Conservation (phyloP, 1,284 basidiomycete genomes). For the Rugosomyces carneus region DNA sequence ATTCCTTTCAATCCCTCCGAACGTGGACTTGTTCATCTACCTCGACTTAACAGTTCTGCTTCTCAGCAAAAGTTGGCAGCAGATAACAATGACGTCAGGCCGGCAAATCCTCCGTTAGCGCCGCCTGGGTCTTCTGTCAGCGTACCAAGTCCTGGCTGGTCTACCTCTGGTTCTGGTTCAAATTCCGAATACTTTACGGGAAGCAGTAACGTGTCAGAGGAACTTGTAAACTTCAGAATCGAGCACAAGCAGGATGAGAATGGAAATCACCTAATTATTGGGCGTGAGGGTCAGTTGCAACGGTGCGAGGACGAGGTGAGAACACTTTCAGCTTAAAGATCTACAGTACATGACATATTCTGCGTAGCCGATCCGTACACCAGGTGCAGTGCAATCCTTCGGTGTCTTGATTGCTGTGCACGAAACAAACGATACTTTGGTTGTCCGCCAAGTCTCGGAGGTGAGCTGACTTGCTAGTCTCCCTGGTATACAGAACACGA, state of each 20-base stretch:
- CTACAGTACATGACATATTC: not conserved
- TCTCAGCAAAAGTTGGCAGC: conserved; percentile 8
- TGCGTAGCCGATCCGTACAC: conserved; percentile 71
- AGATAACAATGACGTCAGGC: not conserved
- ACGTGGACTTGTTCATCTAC: conserved; percentile 46
- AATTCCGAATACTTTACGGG: not conserved
- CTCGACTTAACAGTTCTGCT: conserved; percentile 27
- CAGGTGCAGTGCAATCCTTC: conserved; percentile 83
- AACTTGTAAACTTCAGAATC: conserved; percentile 57
- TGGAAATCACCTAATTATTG: conserved; percentile 71
- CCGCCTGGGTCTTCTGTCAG: not conserved
- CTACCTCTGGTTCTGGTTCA: conserved; percentile 6
- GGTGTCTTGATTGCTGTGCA: conserved; percentile 78
- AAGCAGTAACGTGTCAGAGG: conserved; percentile 12
- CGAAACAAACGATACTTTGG: conserved; percentile 55
- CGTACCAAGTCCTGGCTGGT: not conserved
- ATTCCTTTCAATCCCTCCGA: conserved; percentile 38
- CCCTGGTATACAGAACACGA: not conserved
- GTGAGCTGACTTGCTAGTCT: conserved; percentile 33
- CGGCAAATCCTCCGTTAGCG: not conserved
- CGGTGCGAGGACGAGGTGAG: conserved; percentile 79
- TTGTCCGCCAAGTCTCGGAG: conserved; percentile 81
- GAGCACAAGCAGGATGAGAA: conserved; percentile 63
- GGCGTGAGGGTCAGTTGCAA: conserved; percentile 63
- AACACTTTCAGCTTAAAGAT: not conserved